Conservation (phyloP, 176 grass and related monocot species). For the Avena eriantha region DNA sequence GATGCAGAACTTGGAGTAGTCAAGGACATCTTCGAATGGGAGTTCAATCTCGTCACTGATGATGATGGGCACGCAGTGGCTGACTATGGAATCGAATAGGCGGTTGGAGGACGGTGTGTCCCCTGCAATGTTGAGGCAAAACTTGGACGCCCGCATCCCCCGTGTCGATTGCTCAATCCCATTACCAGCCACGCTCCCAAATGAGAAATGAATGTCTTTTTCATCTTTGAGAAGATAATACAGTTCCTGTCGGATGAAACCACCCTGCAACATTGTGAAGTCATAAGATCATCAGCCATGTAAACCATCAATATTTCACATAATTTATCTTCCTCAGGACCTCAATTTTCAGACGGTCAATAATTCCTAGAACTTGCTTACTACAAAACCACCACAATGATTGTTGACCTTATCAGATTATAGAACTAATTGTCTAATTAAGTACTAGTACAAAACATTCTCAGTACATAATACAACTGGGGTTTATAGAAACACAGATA, state of each 20-base stretch:
- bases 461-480: not conserved
- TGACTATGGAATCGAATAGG: constrained; percentile 69
- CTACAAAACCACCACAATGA: not conserved
- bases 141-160: constrained; percentile 65
- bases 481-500: not conserved
- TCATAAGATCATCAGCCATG: constrained; percentile 23
- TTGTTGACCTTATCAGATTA: not conserved
- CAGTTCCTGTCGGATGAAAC: constrained; percentile 66
- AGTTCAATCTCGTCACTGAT: constrained; percentile 74
- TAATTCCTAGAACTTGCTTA: not conserved
- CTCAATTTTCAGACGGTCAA: not conserved
- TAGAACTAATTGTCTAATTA: not conserved
- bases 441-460: not conserved
- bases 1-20: constrained; percentile 67
- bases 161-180: constrained; percentile 55
- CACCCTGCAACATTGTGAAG: constrained; percentile 53
- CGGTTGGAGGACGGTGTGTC: constrained; percentile 75
- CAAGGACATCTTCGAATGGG: constrained; percentile 68
- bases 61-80: constrained; percentile 68
- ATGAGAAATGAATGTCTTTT: constrained; percentile 72
- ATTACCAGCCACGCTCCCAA: constrained; percentile 64
- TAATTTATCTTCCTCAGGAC: constrained; percentile 3
- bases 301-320: constrained; percentile 17
- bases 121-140: constrained; percentile 75
- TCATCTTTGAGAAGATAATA: constrained; percentile 80